Base-by-base conservation (phyloP, 2,329 filamentous ascomycete genomes). In the Fusarium anthophilum region DNA sequence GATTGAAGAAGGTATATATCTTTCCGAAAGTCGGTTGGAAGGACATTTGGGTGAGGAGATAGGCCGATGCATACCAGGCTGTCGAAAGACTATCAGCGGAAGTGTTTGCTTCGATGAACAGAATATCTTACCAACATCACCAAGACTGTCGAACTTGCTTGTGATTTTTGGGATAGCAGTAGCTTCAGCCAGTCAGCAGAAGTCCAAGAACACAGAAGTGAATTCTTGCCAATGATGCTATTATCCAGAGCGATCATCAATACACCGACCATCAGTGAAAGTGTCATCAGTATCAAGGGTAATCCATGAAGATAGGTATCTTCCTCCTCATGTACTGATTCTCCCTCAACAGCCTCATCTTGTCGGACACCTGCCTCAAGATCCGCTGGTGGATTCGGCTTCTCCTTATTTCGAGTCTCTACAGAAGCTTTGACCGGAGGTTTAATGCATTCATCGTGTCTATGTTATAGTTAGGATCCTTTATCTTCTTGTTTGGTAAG, bases 121-220 rank as follows among this genome's bases (percentile, higher is more conserved):
- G 4, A 4, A 5, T 47, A 53, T 56, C 66, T 38, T 50, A 65
- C 74, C 60, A 5, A 77, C 71, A 26, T 82, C 79, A 2, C 57
- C 63, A 22, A 86, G 82, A 9, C 83, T 84, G 8, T 80, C 80
- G 63, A 84, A 78, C 10, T 77, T 73, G 22, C 75, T 76, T 1
- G 72, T 78, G 2, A 80, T 79, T 10, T 76, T 72, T 3, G 74
- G 78, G 15, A 78, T 79, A 15, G 77, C 77, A 22, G 74, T 80
- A 4, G 76, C 76, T 77, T 63, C 7, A 4, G 13, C 7, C 2
- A 4, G 41, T 74, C 9, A 77, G 38, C 1, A 17, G 10, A 5
- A 5, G 15, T 10, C 12, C 0, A 3, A 8, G 2, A 6, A 3
- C 8, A 7, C 3, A 2, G 11, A 14, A 12, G 6, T 14, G 9